Evolutionary conservation across 1,284 basidiomycete genomes (phyloP).

Genomic region (Inonotus hispidus): DNA sequence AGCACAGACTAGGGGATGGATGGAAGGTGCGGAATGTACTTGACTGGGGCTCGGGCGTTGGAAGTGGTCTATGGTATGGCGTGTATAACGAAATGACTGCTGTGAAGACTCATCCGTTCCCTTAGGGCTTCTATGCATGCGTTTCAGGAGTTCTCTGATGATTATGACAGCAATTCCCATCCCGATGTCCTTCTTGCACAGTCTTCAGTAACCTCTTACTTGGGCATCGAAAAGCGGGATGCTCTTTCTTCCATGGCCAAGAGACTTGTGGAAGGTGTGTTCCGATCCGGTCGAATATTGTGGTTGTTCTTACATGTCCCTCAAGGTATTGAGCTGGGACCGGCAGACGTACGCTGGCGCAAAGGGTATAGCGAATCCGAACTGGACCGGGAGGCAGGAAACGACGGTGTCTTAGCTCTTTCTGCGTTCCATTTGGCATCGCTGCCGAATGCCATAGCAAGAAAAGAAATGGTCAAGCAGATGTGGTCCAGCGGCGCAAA

Average conservation of each 20-base stretch:
- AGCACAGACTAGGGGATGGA: conserved; percentile 51
- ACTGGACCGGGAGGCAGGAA: conserved; percentile 32
- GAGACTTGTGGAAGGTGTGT: conserved; percentile 49
- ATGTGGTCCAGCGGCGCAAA: conserved; percentile 90
- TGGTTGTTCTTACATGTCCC: conserved; percentile 1
- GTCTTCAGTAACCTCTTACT: conserved; percentile 52
- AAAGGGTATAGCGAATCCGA: conserved; percentile 49
- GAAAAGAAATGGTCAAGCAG: conserved; percentile 68
- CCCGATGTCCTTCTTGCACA: conserved; percentile 37
- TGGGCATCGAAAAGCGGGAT: conserved; percentile 67
- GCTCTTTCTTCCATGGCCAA: conserved; percentile 63
- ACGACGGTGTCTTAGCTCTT: conserved; percentile 62
- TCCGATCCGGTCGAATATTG: neutral
- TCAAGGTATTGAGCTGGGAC: conserved; percentile 43
- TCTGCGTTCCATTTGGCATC: conserved; percentile 84
- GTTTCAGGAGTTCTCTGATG: conserved; percentile 42
- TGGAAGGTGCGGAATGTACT: conserved; percentile 56
- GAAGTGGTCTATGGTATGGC: conserved; percentile 68
- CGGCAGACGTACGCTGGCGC: conserved; percentile 46
- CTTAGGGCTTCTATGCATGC: conserved; percentile 58
- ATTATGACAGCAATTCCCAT: conserved; percentile 21
- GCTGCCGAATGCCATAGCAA: conserved; percentile 54
- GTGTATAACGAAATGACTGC: conserved; percentile 5
- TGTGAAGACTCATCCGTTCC: conserved; percentile 13
- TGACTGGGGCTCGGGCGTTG: conserved; percentile 73